Percentiles rank a stretch among this genome's conserved stretches.
These are phyloP conservation scores for Daucus carota DNA, from an alignment of 129 eudicot species.

Conservation along the genomic window DNA sequence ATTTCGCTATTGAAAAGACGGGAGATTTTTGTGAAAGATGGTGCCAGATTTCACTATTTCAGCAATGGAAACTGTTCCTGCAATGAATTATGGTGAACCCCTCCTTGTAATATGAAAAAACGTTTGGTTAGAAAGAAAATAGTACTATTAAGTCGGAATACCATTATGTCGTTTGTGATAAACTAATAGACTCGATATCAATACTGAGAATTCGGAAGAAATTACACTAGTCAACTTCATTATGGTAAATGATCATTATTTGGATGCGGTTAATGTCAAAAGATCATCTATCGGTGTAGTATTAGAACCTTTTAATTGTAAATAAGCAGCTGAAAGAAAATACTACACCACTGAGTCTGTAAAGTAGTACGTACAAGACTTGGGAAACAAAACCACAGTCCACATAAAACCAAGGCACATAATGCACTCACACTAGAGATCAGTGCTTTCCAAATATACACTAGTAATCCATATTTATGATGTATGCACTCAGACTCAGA, in stretches of 20 bases:
- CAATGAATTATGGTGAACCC: conserved; percentile 38
- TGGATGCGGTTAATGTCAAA: too few species aligned
- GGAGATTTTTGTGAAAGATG: conserved; percentile 44
- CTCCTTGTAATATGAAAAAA: background rate
- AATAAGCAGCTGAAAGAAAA: background rate
- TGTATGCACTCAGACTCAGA: background rate
- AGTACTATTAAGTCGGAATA: too few species aligned
- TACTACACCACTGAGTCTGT: background rate
- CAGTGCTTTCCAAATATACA: too few species aligned
- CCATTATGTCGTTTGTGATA: too few species aligned
- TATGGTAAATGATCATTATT: too few species aligned
- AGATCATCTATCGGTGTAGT: background rate
- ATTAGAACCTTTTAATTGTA: background rate
- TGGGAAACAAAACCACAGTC: background rate
- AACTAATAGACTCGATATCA: too few species aligned
- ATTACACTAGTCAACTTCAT: too few species aligned
- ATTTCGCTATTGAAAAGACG: conserved; percentile 25
- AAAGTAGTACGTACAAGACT: background rate
- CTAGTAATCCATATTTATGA: background rate
- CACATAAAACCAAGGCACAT: background rate
- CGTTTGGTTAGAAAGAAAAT: too few species aligned
- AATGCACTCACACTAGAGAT: too few species aligned
- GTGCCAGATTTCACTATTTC: conserved; percentile 46
- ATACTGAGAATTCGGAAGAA: too few species aligned
- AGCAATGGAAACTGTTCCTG: conserved; percentile 48